Percentiles rank a stretch among this genome's conserved stretches.
Evolutionary conservation across 257 asterid genomes (phyloP).

Genomic region (Nicotiana attenuata): DNA sequence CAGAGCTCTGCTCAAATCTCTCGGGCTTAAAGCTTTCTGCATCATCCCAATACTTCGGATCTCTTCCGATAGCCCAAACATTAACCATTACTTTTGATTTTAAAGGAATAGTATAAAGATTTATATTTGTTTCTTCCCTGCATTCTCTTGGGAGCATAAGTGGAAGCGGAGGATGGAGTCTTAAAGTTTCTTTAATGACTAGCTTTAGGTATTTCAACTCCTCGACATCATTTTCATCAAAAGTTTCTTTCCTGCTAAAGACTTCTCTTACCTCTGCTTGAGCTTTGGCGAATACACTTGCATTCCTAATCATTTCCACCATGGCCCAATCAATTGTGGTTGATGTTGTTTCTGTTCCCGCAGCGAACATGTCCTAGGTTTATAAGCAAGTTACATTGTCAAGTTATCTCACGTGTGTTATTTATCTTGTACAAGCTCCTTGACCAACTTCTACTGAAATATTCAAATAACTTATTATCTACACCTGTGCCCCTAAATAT

Average conservation of each 20-base stretch:
- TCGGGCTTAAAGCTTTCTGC: not conserved
- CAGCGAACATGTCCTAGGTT: too few species aligned
- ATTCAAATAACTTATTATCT: too few species aligned
- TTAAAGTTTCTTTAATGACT: too few species aligned
- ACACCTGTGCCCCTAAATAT: too few species aligned
- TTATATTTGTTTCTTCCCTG: too few species aligned
- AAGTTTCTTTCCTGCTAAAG: not conserved
- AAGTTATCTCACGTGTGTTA: too few species aligned
- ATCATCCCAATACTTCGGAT: too few species aligned
- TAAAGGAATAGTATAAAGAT: not conserved
- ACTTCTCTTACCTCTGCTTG: not conserved
- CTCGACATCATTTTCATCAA: not conserved
- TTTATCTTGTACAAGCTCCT: too few species aligned
- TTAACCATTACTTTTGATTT: not conserved
- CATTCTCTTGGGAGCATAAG: too few species aligned
- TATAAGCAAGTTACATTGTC: too few species aligned
- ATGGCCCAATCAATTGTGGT: constrained; percentile 5
- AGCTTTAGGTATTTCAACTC: too few species aligned
- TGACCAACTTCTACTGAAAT: too few species aligned
- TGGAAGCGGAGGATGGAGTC: not conserved
- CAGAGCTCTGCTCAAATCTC: not conserved
- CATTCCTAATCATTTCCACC: constrained; percentile 2
- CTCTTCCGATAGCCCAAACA: constrained; percentile 13
- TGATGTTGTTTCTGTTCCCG: not conserved
- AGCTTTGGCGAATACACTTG: not conserved